Base-by-base conservation (phyloP, 305 asterid species). In the Fraxinus dipetala region DNA sequence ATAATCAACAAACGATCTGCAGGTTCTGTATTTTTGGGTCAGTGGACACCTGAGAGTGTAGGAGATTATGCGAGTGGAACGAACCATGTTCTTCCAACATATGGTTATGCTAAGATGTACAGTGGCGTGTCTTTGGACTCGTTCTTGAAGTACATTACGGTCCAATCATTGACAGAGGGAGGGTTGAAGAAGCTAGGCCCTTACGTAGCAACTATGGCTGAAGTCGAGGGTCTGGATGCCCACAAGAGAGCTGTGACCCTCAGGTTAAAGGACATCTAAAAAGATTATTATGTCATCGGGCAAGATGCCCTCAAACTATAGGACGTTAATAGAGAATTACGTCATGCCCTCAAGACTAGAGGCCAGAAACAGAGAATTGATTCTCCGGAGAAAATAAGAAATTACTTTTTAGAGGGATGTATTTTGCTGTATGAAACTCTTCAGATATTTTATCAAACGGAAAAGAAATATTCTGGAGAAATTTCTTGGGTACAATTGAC, bases 41-140 rank as follows among this genome's bases (percentile, higher is more conserved):
- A 78, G 80, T 93, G 98, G 97, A 92, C 98, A 14, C 99, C 99
- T 0, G 97, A 95, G 91, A 95, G 99, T 76, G 98, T 94, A n/a
- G 99, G 99, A 83, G 99, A 95, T 82, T 94, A 94, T 77, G 99
- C 99, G 78, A 95, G 99, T 63, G 98, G 99, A 75, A 94, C 97
- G 28, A 95, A 95, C 82, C 98, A 94, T 61, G 99, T 95, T 78
- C 96, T 95, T 86, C 99, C 99, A 51, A 95, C 99, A 13, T 95
- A 95, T 18, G 99, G 99, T 20, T 95, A 94, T 77, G 98, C 99
- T 63, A 87, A 95, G 40, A 95, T 95, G 98, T 95, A 95, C 14
- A 82, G 98, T 70, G 98, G 98, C 48, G 96, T 95, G 75, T 91
- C 94, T 65, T 87, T 95, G 79, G 97, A 95, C 89, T 92, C 98